Evolutionary conservation across 768 basidiomycete species (phyloP), one percentile per base, ranked within the genome.

Genomic region (Cantharellus anzutake): DNA sequence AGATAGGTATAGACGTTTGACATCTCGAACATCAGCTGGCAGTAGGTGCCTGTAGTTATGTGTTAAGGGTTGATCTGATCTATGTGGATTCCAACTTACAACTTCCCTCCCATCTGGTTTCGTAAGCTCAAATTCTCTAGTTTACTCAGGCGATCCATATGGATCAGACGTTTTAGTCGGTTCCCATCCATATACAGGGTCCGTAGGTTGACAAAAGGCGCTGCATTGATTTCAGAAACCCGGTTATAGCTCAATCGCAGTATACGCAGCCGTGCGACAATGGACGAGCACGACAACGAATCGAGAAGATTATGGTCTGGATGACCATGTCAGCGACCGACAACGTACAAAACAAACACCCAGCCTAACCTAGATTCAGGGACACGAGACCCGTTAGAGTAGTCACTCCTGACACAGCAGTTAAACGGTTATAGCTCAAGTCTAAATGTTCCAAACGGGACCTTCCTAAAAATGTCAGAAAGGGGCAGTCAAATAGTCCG

Each of bases 101-200:
- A 70, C 60, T 78, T 78, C 51, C 78, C 74, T 63, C 81, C 82
- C 67, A 77, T 76, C 71, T 99, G 94, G 71, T 91, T 90, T 70
- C 96, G 79, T 74, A 97, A 64, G 67, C 88, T 92, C 57, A 99
- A 75, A 66, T 90, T 90, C 71, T 97, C 92, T 67, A 99, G 73
- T 70, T 80, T 86, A 57, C 69, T 71, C 65, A 87, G 71, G 14
- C 78, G 74, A 62, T 78, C 75, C 66, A 79, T 60, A 4, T 60
- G 64, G 38, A 51, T 41, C 35, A 74, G 56, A 0, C 42, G 56
- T 2, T 62, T 59, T 5, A 76, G 66, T 4, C 64, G 69, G 68
- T 96, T 94, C 70, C 83, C 82, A 74, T 99, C 96, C 70, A 86
- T 80, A 70, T 96, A 97, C 11, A 99, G 78, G 68, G 88, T 94